Evolutionary conservation across 2,329 filamentous ascomycete genomes (phyloP).

Genomic region (Dendryphion nanum): DNA sequence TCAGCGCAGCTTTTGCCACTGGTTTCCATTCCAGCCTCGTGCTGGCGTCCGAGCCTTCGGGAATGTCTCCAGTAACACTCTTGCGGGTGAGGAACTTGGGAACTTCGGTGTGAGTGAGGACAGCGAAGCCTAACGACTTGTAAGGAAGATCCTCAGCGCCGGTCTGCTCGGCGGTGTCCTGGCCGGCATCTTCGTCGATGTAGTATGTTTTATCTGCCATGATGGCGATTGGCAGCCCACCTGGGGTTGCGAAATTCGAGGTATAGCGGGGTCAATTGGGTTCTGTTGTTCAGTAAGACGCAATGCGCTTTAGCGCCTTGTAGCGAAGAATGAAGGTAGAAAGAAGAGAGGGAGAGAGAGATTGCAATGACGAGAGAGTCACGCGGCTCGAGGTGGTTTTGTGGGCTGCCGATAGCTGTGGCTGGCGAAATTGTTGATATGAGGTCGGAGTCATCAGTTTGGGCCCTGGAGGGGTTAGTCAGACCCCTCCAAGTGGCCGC

Average conservation of each 20-base stretch:
- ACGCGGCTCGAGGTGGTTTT: slow-evolving; percentile 11
- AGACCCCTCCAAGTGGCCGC: slow-evolving; percentile 17
- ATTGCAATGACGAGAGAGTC: too few relatives aligned
- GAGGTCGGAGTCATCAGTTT: slow-evolving; percentile 16
- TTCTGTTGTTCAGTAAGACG: too few relatives aligned
- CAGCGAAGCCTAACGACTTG: slow-evolving; percentile 77
- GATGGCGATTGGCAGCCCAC: too few relatives aligned
- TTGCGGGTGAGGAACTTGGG: slow-evolving; percentile 68
- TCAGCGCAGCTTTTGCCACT: slow-evolving; percentile 77
- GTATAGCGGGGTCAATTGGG: too few relatives aligned
- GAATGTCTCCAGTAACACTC: slow-evolving; percentile 35
- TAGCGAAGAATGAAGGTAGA: too few relatives aligned
- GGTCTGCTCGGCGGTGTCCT: slow-evolving; percentile 63
- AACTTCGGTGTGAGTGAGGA: slow-evolving; percentile 66
- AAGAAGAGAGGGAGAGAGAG: too few relatives aligned
- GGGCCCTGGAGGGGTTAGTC: slow-evolving; percentile 12
- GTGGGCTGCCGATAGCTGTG: slow-evolving; percentile 14
- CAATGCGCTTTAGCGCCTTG: too few relatives aligned
- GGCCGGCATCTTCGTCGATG: slow-evolving; percentile 77
- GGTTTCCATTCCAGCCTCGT: slow-evolving; percentile 73
- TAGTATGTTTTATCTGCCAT: slow-evolving; percentile 56
- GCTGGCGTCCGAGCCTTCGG: slow-evolving; percentile 55
- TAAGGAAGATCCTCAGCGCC: slow-evolving; percentile 74
- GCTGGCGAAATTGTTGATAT: slow-evolving; percentile 23
- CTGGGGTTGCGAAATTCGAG: too few relatives aligned